Percentiles rank a stretch among this genome's conserved stretches.
phyloP scores from a whole-genome alignment of 1,139 yeast genomes.

The Magnusiomyces sp. region DNA sequence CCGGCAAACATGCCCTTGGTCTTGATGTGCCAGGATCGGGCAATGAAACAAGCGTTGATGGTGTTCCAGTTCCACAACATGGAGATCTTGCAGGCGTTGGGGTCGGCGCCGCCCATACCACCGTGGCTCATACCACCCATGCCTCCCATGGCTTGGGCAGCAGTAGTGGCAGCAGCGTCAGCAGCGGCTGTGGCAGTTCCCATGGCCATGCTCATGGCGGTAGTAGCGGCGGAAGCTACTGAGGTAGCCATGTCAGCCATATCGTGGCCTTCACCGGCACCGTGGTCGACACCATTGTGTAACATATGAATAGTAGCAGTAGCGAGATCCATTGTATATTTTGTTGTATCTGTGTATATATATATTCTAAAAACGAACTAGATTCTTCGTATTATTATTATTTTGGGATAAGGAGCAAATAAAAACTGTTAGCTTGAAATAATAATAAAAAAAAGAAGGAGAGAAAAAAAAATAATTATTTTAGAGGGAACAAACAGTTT shows the following conservation, averaged over 20 bases:
- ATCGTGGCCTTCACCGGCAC: conserved; percentile 5
- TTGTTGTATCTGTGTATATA: not conserved
- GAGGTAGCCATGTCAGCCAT: conserved; percentile 4
- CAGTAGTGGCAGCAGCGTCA: conserved; percentile 12
- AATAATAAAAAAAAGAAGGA: not conserved
- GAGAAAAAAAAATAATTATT: not conserved
- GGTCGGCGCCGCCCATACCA: too few relatives aligned
- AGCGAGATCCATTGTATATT: not conserved
- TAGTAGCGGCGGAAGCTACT: conserved; percentile 2
- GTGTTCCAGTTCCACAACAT: conserved; percentile 56
- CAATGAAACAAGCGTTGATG: conserved; percentile 53
- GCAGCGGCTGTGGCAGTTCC: conserved; percentile 11
- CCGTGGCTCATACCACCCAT: conserved; percentile 19
- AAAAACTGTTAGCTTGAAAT: not conserved
- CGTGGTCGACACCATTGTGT: conserved; percentile 6
- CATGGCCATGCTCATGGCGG: conserved; percentile 12
- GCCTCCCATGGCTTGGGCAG: conserved; percentile 15
- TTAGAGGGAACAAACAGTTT: too few relatives aligned
- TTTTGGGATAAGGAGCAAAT: not conserved
- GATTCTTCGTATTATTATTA: not conserved
- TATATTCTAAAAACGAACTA: not conserved
- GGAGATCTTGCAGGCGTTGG: conserved; percentile 24
- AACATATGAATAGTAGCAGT: not conserved
- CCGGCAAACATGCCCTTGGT: conserved; percentile 59
- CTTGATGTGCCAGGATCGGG: conserved; percentile 58